phyloP scores from a whole-genome alignment of 2,329 filamentous ascomycete species.

The Xylaria sp. region DNA sequence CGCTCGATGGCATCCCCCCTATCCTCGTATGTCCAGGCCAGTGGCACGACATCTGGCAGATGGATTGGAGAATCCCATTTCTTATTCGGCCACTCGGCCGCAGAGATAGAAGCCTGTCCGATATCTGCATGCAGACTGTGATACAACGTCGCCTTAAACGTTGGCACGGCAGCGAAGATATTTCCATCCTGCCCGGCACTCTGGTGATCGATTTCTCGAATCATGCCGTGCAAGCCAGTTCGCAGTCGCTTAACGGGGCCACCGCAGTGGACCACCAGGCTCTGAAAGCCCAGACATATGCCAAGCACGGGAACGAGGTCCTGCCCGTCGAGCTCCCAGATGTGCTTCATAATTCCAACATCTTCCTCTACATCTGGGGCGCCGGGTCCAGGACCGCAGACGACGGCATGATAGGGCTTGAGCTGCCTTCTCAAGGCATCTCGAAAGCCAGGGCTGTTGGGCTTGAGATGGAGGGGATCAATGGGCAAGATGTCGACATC shows the following conservation, averaged over 20 bases:
- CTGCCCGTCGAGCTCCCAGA: conserved; percentile 63
- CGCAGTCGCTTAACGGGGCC: conserved; percentile 59
- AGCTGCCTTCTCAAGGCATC: conserved; percentile 47
- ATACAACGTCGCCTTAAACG: conserved; percentile 69
- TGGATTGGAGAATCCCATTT: conserved; percentile 37
- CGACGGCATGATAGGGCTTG: conserved; percentile 69
- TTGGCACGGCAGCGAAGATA: conserved; percentile 58
- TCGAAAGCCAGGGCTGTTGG: conserved; percentile 38
- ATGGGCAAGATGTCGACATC: conserved; percentile 69
- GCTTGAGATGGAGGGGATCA: conserved; percentile 51
- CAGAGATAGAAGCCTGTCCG: conserved; percentile 40
- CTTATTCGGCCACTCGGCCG: conserved; percentile 33
- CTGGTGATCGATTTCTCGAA: conserved; percentile 59
- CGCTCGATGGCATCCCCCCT: conserved; percentile 39
- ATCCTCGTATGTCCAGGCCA: conserved; percentile 57
- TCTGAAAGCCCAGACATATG: conserved; percentile 87
- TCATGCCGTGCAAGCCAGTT: conserved; percentile 78
- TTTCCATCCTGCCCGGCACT: conserved; percentile 38
- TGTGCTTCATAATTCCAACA: conserved; percentile 70
- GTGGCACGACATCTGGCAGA: conserved; percentile 45
- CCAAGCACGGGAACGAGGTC: conserved; percentile 72
- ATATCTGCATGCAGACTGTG: conserved; percentile 58
- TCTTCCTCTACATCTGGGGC: conserved; percentile 67
- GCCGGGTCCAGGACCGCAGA: conserved; percentile 87
- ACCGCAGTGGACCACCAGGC: conserved; percentile 64